Evolutionary conservation across 805 yeast genomes (phyloP), one percentile per base, ranked within the genome.

Genomic region (Yarrowia sp.): DNA sequence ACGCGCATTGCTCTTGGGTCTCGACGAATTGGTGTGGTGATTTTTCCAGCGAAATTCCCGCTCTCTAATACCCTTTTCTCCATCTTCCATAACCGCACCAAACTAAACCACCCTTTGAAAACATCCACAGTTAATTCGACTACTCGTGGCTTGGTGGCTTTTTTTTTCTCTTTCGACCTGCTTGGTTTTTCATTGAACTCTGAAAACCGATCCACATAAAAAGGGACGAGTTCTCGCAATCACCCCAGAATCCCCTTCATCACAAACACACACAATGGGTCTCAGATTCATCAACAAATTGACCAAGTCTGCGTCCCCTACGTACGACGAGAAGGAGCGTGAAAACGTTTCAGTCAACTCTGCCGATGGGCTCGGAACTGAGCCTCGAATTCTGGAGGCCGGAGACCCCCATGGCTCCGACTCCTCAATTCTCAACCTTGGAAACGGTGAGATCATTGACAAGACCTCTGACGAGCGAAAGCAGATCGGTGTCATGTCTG

Each of bases 401-500:
- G 65, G 65, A 7, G 65, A 59, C 9, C 65, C 52, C 14, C 50
- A 59, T n/a, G 65, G 10, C 2, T 59, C 65, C 35, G 67, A 63
- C 16, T 48, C 67, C 16, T 48, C 55, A 8, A 63, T 63, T 9
- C 67, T 63, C 38, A 63, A 63, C 10, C 48, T 63, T 12, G 67
- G 67, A 7, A 63, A 63, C n/a, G 67, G 67, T 1, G 56, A 63
- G 15, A 63, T 63, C 56, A 49, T 63, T 40, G 67, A 63, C 48
- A 63, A 63, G 40, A 63, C 67, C 22, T 63, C 67, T 3, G 67
- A 48, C 10, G 56, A 63, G 26, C 67, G 67, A 67, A 69, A 68
- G 35, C 79, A 81, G 53, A 72, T 86, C 45, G 88, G 88, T 65
- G 75, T 84, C 56, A 64, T 84, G 45, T 85, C 89, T 53, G 90